phyloP scores from a whole-genome alignment of 352 stramenopile species.

The Phytophthora hybrid region DNA sequence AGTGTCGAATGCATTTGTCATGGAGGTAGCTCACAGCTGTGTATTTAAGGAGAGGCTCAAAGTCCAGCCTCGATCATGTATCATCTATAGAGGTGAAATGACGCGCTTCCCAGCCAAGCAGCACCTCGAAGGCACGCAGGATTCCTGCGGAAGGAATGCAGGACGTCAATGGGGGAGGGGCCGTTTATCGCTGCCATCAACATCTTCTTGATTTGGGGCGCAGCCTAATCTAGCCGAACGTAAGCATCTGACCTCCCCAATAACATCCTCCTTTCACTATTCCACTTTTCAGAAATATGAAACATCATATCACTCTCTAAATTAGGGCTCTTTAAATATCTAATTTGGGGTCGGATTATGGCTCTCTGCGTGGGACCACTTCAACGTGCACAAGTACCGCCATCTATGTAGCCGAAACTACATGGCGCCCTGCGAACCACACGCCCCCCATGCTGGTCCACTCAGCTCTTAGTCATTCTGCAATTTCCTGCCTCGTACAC shows the following conservation, averaged over 20 bases:
- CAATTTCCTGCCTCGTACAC: neutral
- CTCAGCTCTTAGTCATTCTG: neutral
- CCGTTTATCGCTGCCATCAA: neutral
- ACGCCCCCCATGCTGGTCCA: neutral
- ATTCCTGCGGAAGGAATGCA: too few species aligned
- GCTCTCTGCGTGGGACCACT: neutral
- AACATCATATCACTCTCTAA: neutral
- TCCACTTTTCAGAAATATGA: neutral
- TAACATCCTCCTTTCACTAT: neutral
- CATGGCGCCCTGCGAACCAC: neutral
- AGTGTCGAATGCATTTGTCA: too few species aligned
- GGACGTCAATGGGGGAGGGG: neutral
- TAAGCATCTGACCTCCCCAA: neutral
- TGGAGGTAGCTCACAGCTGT: too few species aligned
- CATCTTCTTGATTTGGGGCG: neutral
- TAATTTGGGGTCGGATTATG: neutral
- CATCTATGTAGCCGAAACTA: neutral
- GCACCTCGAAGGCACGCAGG: too few species aligned
- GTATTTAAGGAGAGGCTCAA: too few species aligned
- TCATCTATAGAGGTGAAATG: too few species aligned
- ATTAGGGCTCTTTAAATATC: neutral
- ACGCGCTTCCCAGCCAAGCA: too few species aligned
- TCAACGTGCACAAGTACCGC: neutral
- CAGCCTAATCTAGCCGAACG: neutral
- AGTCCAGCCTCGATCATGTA: too few species aligned